A percentile compares a stretch with the other conserved stretches of the same genome.
Evolutionary conservation across 805 yeast species (phyloP).

Genomic region (Kodamaea kaohsiungensis): DNA sequence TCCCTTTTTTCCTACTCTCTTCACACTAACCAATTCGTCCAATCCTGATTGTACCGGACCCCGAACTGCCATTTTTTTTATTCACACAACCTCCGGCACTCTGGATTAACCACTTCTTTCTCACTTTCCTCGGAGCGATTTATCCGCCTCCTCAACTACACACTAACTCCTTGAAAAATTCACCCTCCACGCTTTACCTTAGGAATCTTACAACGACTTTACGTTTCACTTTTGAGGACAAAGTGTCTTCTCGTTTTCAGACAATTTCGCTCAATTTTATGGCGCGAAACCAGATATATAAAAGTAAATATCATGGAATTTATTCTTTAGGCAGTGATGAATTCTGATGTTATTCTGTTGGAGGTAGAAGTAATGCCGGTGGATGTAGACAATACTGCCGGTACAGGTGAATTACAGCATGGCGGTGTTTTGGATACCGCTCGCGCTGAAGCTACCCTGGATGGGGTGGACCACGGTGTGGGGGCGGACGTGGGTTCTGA

Average conservation of each 20-base stretch:
- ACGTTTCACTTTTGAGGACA: not conserved
- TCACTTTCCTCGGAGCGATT: not conserved
- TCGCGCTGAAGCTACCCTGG: not conserved
- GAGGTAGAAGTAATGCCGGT: not conserved
- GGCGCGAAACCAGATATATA: not conserved
- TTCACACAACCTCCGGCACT: no score
- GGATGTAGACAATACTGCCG: not conserved
- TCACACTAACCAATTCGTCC: not conserved
- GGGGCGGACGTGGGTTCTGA: not conserved
- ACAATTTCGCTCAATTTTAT: not conserved
- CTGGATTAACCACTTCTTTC: no score
- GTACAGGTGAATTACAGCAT: no score
- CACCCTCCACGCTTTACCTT: not conserved
- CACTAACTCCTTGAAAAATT: not conserved
- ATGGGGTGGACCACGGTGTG: not conserved
- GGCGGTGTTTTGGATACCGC: not conserved
- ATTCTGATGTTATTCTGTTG: not conserved
- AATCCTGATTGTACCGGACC: not conserved
- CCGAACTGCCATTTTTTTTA: not conserved
- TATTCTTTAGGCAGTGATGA: conserved; percentile 1
- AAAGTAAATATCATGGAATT: conserved; percentile 1
- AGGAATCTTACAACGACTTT: not conserved
- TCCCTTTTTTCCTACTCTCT: not conserved
- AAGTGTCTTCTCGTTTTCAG: not conserved
- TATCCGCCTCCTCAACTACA: not conserved